phyloP scores from a whole-genome alignment of 192 early-diverging fungal genomes.

The Martensiomyces pterosporus region DNA sequence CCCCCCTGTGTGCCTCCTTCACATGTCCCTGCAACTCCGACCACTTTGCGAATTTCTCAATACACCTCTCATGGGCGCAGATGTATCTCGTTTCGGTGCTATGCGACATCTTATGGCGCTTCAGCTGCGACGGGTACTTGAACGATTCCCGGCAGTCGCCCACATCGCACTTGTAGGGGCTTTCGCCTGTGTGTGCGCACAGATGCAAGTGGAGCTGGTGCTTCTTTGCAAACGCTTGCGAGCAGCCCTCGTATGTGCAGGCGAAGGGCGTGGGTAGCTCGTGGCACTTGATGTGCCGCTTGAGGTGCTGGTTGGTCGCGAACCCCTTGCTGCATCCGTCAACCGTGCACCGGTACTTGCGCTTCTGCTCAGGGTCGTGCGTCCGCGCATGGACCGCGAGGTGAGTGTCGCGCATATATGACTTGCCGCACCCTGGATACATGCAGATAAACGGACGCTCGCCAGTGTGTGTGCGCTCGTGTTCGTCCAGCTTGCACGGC shows the following conservation, averaged over 20 bases:
- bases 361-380: constrained; percentile 8
- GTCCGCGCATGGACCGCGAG: constrained; percentile 21
- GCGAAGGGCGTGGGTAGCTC: constrained; percentile 18
- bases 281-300: constrained; percentile 50
- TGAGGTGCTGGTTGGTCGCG: constrained; percentile 48
- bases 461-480: constrained; percentile 70
- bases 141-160: constrained; percentile 26
- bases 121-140: constrained; percentile 44
- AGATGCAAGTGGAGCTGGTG: constrained; percentile 43
- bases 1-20: constrained; percentile 17
- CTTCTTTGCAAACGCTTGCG: constrained; percentile 42
- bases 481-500: constrained; percentile 47
- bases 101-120: constrained; percentile 23
- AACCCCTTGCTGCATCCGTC: constrained; percentile 35
- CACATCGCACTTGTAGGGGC: constrained; percentile 37
- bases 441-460: constrained; percentile 68
- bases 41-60: constrained; percentile 39
- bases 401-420: constrained; percentile 56
- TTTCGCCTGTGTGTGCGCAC: constrained; percentile 34
- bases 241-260: constrained; percentile 33
- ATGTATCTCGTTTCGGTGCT: constrained; percentile 19
- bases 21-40: constrained; percentile 47
- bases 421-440: constrained; percentile 66
- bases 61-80: constrained; percentile 25
- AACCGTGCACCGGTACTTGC: constrained; percentile 21